Base-by-base conservation (phyloP, 257 asterid species). In the Forsythia suspensa region DNA sequence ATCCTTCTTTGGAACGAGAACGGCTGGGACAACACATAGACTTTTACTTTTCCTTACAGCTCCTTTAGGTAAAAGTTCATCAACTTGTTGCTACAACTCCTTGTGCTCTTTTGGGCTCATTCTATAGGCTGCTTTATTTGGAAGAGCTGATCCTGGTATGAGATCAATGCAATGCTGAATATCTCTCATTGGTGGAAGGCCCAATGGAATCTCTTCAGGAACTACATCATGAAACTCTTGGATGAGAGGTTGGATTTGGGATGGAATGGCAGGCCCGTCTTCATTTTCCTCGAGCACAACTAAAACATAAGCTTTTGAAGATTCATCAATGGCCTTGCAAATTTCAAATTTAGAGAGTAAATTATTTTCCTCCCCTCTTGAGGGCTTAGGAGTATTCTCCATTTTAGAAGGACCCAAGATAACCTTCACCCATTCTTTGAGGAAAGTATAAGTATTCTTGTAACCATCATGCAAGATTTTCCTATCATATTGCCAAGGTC, bases 261-360 rank as follows among this genome's bases (percentile, higher is more conserved):
- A 41, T 7, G 7, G 44, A 7, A 70, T 18, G 13, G n/a, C 68
- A 77, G 24, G 36, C 2, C 65, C n/a, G 10, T 68, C 55, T 37
- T 77, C 69, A 24, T 68, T 77, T 34, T 77, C 70, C n/a, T 77
- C 80, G 4, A 77, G 5, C 18, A 77, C 75, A 18, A 76, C 74
- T 5, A 77, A 46, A 34, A 59, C 70, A 77, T 1, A 77, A 3
- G 70, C 44, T 12, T 77, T 69, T 8, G 5, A 1, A 6, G 38
- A 36, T 15, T 70, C 48, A 24, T 24, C 0, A 24, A 24, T 6
- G 1, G 18, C 80, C 38, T 46, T 8, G 0, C 44, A 46, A 15
- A 77, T 0, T 48, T 70, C 9, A 77, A n/a, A 52, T 34, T 39
- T 46, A 6, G 80, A 69, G n/a, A 69, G 24, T 2, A 46, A 48